Percentiles rank a stretch among this genome's conserved stretches.
Conservation (phyloP, 1,284 basidiomycete genomes). For the Cryptococcus neoformans region DNA sequence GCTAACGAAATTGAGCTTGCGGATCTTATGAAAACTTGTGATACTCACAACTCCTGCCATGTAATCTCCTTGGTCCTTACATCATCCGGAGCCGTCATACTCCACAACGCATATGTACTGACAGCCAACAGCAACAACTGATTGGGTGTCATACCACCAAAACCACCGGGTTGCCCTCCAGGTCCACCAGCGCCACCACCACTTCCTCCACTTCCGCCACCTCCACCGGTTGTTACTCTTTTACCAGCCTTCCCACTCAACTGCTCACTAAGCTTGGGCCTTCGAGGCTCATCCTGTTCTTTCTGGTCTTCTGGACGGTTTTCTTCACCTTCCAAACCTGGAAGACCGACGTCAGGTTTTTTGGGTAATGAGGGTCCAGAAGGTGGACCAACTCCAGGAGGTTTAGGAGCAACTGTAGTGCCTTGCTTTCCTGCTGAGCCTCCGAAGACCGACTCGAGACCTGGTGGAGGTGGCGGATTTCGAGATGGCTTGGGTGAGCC, state of each 20-base stretch:
- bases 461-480: constrained; percentile 39
- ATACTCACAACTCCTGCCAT: constrained; percentile 84
- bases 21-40: not conserved
- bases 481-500: constrained; percentile 29
- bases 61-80: constrained; percentile 75
- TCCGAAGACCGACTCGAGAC: constrained; percentile 43
- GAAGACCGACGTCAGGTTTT: constrained; percentile 28
- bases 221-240: constrained; percentile 21
- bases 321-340: constrained; percentile 16
- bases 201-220: constrained; percentile 28
- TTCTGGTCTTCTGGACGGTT: constrained; percentile 23
- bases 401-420: constrained; percentile 29
- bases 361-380: constrained; percentile 33
- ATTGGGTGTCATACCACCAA: constrained; percentile 44
- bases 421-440: constrained; percentile 21
- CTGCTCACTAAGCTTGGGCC: constrained; percentile 38
- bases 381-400: constrained; percentile 27
- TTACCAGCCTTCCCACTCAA: constrained; percentile 27
- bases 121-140: constrained; percentile 42
- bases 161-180: constrained; percentile 19
- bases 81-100: constrained; percentile 35
- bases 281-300: constrained; percentile 26
- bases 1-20: constrained; percentile 26
- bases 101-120: constrained; percentile 40
- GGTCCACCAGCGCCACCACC: constrained; percentile 28